Percentiles rank a stretch among this genome's conserved stretches.
phyloP scores from a whole-genome alignment of 192 early-diverging fungal species.

The Backusella psychrophila region DNA sequence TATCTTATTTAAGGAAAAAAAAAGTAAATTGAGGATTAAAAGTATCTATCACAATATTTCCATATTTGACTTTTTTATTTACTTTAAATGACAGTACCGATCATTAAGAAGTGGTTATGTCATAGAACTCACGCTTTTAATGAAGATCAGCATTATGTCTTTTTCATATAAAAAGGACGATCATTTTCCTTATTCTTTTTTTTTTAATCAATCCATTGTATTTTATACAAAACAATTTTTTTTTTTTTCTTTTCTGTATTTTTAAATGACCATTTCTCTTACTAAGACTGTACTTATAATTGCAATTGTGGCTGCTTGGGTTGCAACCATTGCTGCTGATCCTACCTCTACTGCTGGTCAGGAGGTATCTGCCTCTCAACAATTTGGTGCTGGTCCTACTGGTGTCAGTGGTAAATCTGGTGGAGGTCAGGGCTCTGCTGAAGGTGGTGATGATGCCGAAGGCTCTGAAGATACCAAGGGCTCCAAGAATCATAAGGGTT shows the following conservation, averaged over 20 bases:
- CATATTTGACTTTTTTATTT: background rate
- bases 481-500: background rate
- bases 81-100: background rate
- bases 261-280: background rate
- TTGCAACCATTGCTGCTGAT: background rate
- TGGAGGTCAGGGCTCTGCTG: background rate
- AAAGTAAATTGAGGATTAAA: background rate
- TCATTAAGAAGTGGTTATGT: background rate
- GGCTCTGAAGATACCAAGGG: background rate
- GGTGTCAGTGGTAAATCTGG: background rate
- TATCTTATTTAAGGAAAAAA: background rate
- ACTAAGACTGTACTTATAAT: background rate
- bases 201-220: background rate
- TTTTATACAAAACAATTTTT: background rate
- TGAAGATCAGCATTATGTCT: background rate
- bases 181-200: background rate
- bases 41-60: background rate
- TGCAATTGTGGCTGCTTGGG: background rate
- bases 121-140: background rate
- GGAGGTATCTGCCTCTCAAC: background rate
- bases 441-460: background rate
- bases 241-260: background rate
- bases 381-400: background rate
- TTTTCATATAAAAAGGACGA: background rate
- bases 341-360: background rate